These are phyloP conservation scores for Diaporthe nobilis DNA, from an alignment of 2,329 filamentous ascomycete genomes.

Conservation along the genomic window DNA sequence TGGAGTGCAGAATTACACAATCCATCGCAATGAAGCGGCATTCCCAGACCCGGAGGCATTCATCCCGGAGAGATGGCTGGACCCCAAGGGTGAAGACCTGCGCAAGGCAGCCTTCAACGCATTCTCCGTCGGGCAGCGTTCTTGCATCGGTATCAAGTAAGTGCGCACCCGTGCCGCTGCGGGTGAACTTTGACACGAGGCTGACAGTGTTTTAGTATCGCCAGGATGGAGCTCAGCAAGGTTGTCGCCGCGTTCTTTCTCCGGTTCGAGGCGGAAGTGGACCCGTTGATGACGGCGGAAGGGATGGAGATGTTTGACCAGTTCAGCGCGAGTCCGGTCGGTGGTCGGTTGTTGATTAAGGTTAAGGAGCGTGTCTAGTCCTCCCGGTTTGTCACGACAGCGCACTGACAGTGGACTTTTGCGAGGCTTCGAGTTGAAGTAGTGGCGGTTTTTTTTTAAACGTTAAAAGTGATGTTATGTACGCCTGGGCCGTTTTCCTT, in stretches of 20 bases:
- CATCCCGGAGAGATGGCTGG: background rate
- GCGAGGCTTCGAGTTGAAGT: background rate
- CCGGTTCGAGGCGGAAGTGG: background rate
- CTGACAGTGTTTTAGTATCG: background rate
- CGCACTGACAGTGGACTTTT: background rate
- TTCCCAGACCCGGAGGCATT: background rate
- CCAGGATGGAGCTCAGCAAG: conserved; percentile 12
- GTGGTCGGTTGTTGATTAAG: background rate
- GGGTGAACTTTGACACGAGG: too few species aligned
- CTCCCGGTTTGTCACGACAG: background rate
- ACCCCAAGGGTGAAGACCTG: background rate
- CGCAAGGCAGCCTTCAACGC: background rate
- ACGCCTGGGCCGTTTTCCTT: too few species aligned
- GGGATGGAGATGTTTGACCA: background rate
- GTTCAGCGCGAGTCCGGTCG: conserved; percentile 13
- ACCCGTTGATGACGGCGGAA: background rate
- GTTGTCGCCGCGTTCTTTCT: background rate
- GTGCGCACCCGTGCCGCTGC: background rate
- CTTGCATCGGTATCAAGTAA: background rate
- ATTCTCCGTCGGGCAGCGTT: background rate
- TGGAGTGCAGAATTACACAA: background rate
- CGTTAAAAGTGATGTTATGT: too few species aligned
- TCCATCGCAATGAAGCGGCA: background rate
- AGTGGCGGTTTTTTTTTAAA: too few species aligned
- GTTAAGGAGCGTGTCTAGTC: background rate